phyloP scores from a whole-genome alignment of 148 eudicot species.

The Vaccinium corymbosum region DNA sequence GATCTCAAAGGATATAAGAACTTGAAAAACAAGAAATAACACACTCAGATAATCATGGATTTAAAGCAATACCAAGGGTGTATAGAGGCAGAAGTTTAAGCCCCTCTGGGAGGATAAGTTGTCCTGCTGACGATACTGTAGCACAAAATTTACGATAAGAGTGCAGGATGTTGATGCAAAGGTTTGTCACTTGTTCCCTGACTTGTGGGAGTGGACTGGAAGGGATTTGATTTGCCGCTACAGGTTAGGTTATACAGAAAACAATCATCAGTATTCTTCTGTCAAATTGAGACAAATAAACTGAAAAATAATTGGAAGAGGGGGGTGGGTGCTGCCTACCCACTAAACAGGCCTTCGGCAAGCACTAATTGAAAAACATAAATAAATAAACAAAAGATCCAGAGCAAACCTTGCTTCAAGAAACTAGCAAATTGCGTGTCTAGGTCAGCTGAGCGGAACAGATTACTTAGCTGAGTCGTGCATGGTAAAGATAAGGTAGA shows the following conservation, averaged over 20 bases:
- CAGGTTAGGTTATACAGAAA: conserved; percentile 24
- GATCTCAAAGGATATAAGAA: not conserved
- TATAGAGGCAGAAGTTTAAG: conserved; percentile 91
- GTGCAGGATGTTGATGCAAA: conserved; percentile 71
- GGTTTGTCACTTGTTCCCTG: conserved; percentile 78
- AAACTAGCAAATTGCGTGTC: conserved; percentile 93
- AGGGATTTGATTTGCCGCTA: conserved; percentile 77
- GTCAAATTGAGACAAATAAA: not conserved
- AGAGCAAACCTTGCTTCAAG: conserved; percentile 72
- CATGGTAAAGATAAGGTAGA: conserved; percentile 87
- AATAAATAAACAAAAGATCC: not conserved
- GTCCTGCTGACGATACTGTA: conserved; percentile 79
- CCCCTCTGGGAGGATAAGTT: conserved; percentile 97
- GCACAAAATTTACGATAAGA: conserved; percentile 95
- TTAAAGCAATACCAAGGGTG: conserved; percentile 61
- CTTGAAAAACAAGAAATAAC: not conserved
- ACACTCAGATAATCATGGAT: not conserved
- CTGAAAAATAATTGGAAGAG: not conserved
- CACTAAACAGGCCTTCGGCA: not conserved
- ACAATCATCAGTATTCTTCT: conserved; percentile 15
- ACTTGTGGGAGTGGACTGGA: conserved; percentile 66
- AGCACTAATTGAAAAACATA: not conserved
- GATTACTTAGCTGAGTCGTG: conserved; percentile 73
- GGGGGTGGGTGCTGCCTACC: not conserved
- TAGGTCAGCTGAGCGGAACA: conserved; percentile 91